A percentile compares a stretch with the other conserved stretches of the same genome.
Conservation (phyloP, 306 rosid genomes). For the Cicer pinnatifidum region DNA sequence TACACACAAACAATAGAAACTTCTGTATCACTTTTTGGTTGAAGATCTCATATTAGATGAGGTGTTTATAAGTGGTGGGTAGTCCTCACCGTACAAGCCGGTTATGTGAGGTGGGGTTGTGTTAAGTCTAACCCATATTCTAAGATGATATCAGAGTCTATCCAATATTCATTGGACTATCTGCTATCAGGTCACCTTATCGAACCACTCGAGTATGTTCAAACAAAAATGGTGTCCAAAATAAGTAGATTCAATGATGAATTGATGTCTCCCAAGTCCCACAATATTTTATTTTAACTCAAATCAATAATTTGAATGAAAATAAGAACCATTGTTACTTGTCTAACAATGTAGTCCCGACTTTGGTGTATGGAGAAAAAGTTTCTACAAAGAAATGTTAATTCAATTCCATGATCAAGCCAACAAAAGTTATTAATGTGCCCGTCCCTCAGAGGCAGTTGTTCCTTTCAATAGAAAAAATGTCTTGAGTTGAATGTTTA, state of each 20-base stretch:
- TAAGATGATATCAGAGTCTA: no score
- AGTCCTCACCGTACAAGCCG: no score
- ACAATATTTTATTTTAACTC: background rate
- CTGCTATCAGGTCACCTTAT: no score
- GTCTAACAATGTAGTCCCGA: no score
- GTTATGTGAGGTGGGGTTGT: no score
- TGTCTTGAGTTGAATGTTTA: no score
- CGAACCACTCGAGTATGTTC: no score
- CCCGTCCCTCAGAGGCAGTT: no score
- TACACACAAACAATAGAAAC: background rate
- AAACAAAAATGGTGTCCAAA: background rate
- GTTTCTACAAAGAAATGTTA: slow-evolving; percentile 15
- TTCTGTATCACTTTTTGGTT: background rate
- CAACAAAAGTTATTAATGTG: background rate
- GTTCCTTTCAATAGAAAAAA: no score
- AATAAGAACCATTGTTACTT: background rate
- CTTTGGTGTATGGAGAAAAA: slow-evolving; percentile 10
- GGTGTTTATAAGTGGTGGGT: no score
- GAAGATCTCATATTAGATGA: background rate
- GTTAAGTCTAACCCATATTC: no score
- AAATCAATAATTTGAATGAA: slow-evolving; percentile 3
- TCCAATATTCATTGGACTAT: no score
- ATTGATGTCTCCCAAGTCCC: background rate
- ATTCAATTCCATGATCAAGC: slow-evolving; percentile 10
- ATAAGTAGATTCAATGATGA: background rate